Conservation (phyloP, 2,329 filamentous ascomycete species). For the Xenosphaeropsis pyriputrescens region DNA sequence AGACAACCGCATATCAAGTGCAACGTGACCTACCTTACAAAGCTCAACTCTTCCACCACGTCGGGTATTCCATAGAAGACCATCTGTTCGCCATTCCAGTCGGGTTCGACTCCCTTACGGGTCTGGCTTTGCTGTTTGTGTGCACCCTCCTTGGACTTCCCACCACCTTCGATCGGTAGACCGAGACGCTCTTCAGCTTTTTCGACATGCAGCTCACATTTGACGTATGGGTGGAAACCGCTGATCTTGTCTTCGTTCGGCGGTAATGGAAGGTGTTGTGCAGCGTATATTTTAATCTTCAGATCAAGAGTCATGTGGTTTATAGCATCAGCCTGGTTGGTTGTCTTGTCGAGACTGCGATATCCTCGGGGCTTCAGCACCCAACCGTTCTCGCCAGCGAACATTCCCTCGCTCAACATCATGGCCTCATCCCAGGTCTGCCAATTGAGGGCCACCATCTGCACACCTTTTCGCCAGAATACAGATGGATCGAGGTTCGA, state of each 20-base stretch:
- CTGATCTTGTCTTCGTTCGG: conserved; percentile 27
- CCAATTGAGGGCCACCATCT: conserved; percentile 90
- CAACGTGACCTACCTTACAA: conserved; percentile 45
- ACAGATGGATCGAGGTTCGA: conserved; percentile 76
- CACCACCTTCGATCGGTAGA: conserved; percentile 24
- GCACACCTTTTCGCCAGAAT: conserved; percentile 80
- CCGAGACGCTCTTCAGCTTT: conserved; percentile 25
- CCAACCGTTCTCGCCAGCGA: conserved; percentile 68
- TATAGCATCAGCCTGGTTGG: conserved; percentile 8
- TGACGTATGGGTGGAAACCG: conserved; percentile 58
- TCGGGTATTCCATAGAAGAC: conserved; percentile 40
- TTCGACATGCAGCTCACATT: conserved; percentile 70
- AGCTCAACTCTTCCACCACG: conserved; percentile 56
- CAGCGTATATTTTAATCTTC: conserved; percentile 59
- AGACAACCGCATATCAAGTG: background rate
- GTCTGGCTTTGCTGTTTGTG: conserved; percentile 45
- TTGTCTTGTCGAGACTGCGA: conserved; percentile 24
- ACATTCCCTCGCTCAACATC: conserved; percentile 95
- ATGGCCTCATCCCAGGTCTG: conserved; percentile 82
- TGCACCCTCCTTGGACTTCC: conserved; percentile 36
- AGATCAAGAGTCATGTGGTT: conserved; percentile 45
- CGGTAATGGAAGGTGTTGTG: conserved; percentile 60
- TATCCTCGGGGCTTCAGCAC: conserved; percentile 71
- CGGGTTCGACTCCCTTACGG: conserved; percentile 43
- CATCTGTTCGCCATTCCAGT: conserved; percentile 43